Percentiles rank a stretch among this genome's conserved stretches.
phyloP scores from a whole-genome alignment of 1,284 basidiomycete species.

The Exobasidium cylindrosporum region DNA sequence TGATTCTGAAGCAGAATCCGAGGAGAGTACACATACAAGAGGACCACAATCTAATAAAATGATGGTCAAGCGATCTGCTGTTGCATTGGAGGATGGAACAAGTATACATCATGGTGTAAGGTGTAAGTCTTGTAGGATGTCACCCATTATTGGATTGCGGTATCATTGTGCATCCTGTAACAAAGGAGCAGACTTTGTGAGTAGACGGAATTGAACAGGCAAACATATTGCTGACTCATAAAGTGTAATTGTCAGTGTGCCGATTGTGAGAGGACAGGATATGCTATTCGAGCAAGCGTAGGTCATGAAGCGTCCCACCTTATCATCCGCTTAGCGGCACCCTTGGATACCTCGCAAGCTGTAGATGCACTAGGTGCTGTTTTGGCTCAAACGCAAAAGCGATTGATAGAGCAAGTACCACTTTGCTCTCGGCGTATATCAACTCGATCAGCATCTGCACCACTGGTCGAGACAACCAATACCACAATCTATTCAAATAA shows the following conservation, averaged over 20 bases:
- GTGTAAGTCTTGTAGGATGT: slow-evolving; percentile 12
- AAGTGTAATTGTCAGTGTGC: no score
- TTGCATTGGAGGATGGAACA: not conserved
- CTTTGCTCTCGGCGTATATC: no score
- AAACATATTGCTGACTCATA: not conserved
- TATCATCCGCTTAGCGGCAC: slow-evolving; percentile 9
- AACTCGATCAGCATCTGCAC: not conserved
- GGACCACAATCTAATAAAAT: not conserved
- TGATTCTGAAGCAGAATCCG: slow-evolving; percentile 3
- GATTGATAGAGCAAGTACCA: not conserved
- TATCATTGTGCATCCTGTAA: slow-evolving; percentile 16
- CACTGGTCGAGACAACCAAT: not conserved
- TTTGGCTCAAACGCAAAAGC: not conserved
- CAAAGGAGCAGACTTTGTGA: slow-evolving; percentile 17
- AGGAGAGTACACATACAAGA: not conserved
- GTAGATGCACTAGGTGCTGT: not conserved
- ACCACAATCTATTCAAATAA: not conserved
- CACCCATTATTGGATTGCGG: slow-evolving; percentile 11
- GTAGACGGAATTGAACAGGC: not conserved
- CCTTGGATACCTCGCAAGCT: not conserved
- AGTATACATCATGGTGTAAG: slow-evolving; percentile 7
- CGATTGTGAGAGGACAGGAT: slow-evolving; percentile 9
- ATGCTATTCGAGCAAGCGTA: not conserved
- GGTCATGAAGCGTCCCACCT: slow-evolving; percentile 13
- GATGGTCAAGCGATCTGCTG: not conserved